Percentiles rank a stretch among this genome's conserved stretches.
Conservation (phyloP, 176 grass and related monocot species). For the Lolium multiflorum region DNA sequence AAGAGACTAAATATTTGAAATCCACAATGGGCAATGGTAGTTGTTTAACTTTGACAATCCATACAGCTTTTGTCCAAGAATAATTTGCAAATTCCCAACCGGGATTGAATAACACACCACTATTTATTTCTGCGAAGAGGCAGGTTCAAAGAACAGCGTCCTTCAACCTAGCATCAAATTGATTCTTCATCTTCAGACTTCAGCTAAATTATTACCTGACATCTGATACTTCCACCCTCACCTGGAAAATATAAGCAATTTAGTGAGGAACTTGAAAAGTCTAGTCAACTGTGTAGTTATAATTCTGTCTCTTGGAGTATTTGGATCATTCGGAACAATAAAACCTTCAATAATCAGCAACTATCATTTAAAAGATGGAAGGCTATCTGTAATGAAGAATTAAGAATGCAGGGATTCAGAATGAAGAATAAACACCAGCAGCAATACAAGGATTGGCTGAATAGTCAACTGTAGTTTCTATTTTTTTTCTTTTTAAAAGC, state of each 20-base stretch:
- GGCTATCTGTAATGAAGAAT: too few relatives aligned
- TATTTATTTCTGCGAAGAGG: background rate
- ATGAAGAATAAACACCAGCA: too few relatives aligned
- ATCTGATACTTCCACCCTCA: background rate
- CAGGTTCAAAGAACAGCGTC: background rate
- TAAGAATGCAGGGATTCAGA: too few relatives aligned
- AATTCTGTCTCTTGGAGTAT: too few relatives aligned
- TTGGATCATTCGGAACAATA: too few relatives aligned
- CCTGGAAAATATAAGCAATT: background rate
- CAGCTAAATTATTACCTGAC: background rate
- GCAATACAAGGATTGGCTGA: too few relatives aligned
- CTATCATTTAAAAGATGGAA: too few relatives aligned
- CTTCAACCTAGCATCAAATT: background rate
- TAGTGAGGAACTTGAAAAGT: background rate
- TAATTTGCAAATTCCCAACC: background rate
- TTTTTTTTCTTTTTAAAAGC: too few relatives aligned
- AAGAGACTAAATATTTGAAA: background rate
- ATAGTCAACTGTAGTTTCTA: too few relatives aligned
- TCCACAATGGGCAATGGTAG: background rate
- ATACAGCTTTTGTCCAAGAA: background rate
- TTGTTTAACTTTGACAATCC: background rate
- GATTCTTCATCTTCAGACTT: background rate
- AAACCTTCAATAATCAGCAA: too few relatives aligned
- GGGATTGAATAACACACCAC: background rate
- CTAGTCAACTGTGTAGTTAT: background rate